Base-by-base conservation (phyloP, 345 rosid species). In the Gynandropsis gynandra region DNA sequence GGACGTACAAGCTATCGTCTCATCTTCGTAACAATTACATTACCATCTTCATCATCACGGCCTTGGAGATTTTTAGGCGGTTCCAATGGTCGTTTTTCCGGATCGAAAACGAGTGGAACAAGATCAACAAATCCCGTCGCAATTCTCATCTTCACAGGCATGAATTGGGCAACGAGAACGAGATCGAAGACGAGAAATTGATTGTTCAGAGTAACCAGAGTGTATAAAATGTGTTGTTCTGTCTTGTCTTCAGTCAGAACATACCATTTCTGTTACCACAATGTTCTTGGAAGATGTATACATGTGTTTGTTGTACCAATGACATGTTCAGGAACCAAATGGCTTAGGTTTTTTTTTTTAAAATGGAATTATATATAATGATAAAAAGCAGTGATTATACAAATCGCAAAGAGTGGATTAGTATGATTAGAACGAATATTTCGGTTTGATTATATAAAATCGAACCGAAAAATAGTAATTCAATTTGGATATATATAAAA, bases 41-140 rank as follows among this genome's bases (percentile, higher is more conserved):
- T 5, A 93, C 94, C 0, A 75, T 88, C 41, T 93, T 93, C 49
- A 24, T 84, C 17, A 85, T 93, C 56, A 63, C 83, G n/a, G 75
- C 79, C 9, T 63, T 83, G 75, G 99, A 92, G 82, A 85, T 85
- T 9, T 54, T 81, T 71, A 76, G 95, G 1, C 74, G 97, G 2
- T 88, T 93, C 71, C 99, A 85, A 44, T 93, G 97, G 97, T 78
- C 80, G 21, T 93, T 93, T 65, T 93, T 93, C 72, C 94, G 97
- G 1, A 80, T 93, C 1, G 97, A 88, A 59, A 93, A 88, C 5
- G 89, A 88, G 62, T 85, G 90, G 97, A 78, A 81, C 52, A 85
- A 81, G 59, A 79, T 79, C 74, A 87, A 67, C 67, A 51, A 43
- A 54, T 79, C 70, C 66, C 73, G 74, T 64, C 85, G 18, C 65